Base-by-base conservation (phyloP, 2,329 filamentous ascomycete genomes). In the Penicillium sp. region DNA sequence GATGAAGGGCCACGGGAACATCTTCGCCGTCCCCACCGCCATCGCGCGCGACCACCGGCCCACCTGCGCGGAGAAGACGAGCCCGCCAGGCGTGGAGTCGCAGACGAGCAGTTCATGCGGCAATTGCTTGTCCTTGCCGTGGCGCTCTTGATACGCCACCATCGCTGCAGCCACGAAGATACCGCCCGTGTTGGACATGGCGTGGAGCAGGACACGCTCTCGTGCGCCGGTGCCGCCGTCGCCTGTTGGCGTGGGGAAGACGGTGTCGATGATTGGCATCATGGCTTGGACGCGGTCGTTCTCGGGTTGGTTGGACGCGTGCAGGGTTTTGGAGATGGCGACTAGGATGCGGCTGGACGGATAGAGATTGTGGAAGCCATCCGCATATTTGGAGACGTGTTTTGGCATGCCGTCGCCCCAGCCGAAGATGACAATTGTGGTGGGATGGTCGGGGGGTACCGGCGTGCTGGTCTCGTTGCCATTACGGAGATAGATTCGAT, bases 111-210 rank as follows among this genome's bases (percentile, higher is more conserved):
- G 74, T 25, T 76, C 69, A 60, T 84, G 81, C 1, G 82, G 83
- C 62, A 85, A 71, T 20, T 74, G 62, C 34, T 72, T 62, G 5
- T 67, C 61, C 8, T 53, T 17, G 17, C 70, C 73, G 17, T 79
- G 67, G 4, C 71, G 70, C n/a, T 57, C 50, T 53, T 69, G 67
- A 68, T 81, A 84, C 0, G 78, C 81, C 61, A 83, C 76, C 12
- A 84, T 67, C 0, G 81, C 79, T 1, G 83, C 78, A 0, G 81
- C 82, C 51, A 79, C 78, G 74, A 82, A 83, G 58, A 84, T 83
- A 15, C 79, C 82, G 14, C 85, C 85, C 0, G 84, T 85, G 69
- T 86, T 87, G 61, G 84, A 86, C 79, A 87, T 84, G 63, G 76
- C 74, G 57, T 86, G 84, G 1, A 83, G 68, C 17, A 86, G 71